Evolutionary conservation across 306 rosid genomes (phyloP), one percentile per base, ranked within the genome.

Genomic region (Ceratonia siliqua): DNA sequence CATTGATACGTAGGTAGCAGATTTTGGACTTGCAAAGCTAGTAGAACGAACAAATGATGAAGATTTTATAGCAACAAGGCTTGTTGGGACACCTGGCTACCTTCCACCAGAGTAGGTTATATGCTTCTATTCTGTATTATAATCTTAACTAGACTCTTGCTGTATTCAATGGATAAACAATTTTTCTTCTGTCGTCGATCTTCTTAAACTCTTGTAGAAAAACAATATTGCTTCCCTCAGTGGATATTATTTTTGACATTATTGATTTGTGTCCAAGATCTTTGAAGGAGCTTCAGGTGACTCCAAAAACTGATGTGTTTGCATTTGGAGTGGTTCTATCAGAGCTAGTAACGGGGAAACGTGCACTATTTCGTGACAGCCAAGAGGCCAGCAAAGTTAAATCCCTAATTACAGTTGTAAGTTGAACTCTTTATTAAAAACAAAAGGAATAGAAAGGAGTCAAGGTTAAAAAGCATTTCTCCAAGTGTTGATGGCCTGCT

Each of bases 61-160:
- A 42, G 94, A 91, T 74, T 62, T 84, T 52, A 71, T 91, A 6
- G 88, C 92, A 25, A 94, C 97, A 7, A 78, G 89, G 63, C 88
- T 91, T 27, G 98, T 91, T 50, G 98, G 98, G 81, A 94, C 98
- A 68, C 98, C 94, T 14, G 98, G 97, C 79, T 88, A 94, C 75
- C 96, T 94, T 76, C 98, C 98, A 36, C 98, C 98, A 18, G 97
- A 94, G 96, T 91, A 85, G 66, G 88, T 70, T 70, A 65, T 39
- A 32, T 57, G 53, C 15, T 72, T 79, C 70, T 49, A 18, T 52
- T 55, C 9, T 48, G 32, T 28, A 48, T 28, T 38, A 17, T n/a
- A 66, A n/a, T 39, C 22, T 17, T 30, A 22, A 36, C 48, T 58
- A 70, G 39, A 28, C 21, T 52, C n/a, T 38, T 41, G 57, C 11